These are phyloP conservation scores for Oryza australiensis DNA, from an alignment of 176 grass and related monocot species.

Conservation along the genomic window DNA sequence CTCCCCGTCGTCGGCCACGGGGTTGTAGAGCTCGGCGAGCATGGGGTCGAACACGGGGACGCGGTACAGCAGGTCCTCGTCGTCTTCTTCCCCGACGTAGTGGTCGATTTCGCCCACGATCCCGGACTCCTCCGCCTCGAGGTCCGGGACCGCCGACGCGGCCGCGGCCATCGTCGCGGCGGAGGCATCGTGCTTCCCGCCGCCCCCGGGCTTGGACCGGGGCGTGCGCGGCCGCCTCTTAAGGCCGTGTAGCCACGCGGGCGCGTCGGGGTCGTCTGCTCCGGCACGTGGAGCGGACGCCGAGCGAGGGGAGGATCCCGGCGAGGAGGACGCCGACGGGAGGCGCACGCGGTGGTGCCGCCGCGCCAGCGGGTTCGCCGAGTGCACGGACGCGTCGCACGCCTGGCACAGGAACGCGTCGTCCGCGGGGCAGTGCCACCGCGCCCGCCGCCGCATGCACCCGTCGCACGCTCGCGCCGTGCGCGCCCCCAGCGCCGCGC, in stretches of 20 bases:
- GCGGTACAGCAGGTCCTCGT: constrained; percentile 68
- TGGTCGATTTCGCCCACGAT: constrained; percentile 28
- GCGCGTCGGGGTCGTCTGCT: constrained; percentile 27
- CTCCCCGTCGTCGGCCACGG: constrained; percentile 33
- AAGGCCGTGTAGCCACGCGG: constrained; percentile 66
- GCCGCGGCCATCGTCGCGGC: not conserved
- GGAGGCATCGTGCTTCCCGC: constrained; percentile 25
- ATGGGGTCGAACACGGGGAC: constrained; percentile 74
- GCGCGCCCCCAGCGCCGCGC: constrained; percentile 53
- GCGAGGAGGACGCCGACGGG: constrained; percentile 28
- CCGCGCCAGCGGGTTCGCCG: constrained; percentile 75
- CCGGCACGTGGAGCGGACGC: not conserved
- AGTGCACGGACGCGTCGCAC: constrained; percentile 85
- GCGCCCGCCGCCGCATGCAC: constrained; percentile 73
- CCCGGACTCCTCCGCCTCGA: constrained; percentile 48
- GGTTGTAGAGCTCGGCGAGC: constrained; percentile 68
- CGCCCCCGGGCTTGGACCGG: constrained; percentile 47
- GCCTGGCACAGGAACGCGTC: constrained; percentile 81
- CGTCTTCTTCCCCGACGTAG: constrained; percentile 31
- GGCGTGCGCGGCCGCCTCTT: constrained; percentile 78
- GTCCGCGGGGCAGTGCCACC: constrained; percentile 76
- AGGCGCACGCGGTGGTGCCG: constrained; percentile 79
- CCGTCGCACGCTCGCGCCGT: constrained; percentile 74
- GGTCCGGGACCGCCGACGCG: constrained; percentile 52
- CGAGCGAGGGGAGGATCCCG: constrained; percentile 7